Conservation (phyloP, 805 yeast species). For the Yamadazyma endophytica region DNA sequence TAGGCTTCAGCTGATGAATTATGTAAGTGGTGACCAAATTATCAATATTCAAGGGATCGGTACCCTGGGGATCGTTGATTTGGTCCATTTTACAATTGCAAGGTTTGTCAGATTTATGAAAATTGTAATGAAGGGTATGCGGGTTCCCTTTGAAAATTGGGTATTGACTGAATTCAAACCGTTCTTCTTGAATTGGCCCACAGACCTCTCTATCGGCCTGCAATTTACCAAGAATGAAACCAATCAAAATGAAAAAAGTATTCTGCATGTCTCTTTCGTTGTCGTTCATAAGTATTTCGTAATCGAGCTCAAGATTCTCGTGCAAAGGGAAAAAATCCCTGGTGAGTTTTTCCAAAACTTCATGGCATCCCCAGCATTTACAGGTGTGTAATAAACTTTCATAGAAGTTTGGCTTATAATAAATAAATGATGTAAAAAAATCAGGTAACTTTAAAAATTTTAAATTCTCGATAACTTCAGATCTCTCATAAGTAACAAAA, state of each 20-base stretch:
- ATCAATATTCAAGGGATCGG: slow-evolving; percentile 20
- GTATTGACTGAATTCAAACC: slow-evolving; percentile 19
- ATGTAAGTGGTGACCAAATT: slow-evolving; percentile 30
- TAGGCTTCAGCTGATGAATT: slow-evolving; percentile 31
- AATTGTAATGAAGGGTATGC: slow-evolving; percentile 28
- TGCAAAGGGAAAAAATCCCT: slow-evolving; percentile 18
- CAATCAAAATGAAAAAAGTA: slow-evolving; percentile 26
- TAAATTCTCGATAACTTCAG: slow-evolving; percentile 12
- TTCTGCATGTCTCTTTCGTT: slow-evolving; percentile 20
- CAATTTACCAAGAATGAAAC: slow-evolving; percentile 28
- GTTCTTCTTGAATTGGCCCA: slow-evolving; percentile 26
- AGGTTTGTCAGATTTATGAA: slow-evolving; percentile 14
- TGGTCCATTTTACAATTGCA: slow-evolving; percentile 20
- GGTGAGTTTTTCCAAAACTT: slow-evolving; percentile 19
- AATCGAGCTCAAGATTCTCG: slow-evolving; percentile 9
- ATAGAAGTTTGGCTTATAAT: slow-evolving; percentile 33
- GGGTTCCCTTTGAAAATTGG: slow-evolving; percentile 34
- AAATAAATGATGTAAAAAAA: slow-evolving; percentile 32
- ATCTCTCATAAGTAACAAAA: slow-evolving; percentile 13
- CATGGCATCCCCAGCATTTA: slow-evolving; percentile 31
- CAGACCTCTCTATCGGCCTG: slow-evolving; percentile 35
- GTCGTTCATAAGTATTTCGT: slow-evolving; percentile 1
- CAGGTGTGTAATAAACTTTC: slow-evolving; percentile 33
- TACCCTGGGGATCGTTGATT: slow-evolving; percentile 25
- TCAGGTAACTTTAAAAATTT: slow-evolving; percentile 28